Percentiles rank a stretch among this genome's conserved stretches.
Conservation (phyloP, 2,329 filamentous ascomycete species). For the Colletotrichum tofieldiae region DNA sequence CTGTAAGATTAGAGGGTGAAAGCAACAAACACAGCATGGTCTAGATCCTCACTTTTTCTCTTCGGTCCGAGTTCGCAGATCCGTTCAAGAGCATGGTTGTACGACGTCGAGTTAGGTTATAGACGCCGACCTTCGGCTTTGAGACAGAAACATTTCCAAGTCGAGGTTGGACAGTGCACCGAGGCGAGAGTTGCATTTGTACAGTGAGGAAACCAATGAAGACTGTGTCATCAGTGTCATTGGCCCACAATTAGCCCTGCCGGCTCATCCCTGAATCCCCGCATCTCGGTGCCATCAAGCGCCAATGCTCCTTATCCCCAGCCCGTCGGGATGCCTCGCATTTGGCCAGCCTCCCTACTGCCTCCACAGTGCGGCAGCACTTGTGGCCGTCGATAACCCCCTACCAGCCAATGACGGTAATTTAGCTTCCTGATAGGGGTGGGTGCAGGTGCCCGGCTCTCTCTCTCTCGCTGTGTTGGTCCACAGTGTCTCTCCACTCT, state of each 20-base stretch:
- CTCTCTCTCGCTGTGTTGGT: neutral
- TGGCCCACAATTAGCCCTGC: neutral
- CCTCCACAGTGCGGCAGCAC: slow-evolving; percentile 40
- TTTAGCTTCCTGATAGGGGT: slow-evolving; percentile 38
- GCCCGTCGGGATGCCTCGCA: neutral
- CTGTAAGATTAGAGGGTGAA: neutral
- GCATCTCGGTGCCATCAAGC: slow-evolving; percentile 13
- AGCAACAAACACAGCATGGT: neutral
- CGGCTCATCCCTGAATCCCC: slow-evolving; percentile 19
- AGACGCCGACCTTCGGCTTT: neutral
- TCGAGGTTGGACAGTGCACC: neutral
- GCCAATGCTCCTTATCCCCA: slow-evolving; percentile 5
- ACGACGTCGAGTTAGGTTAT: neutral
- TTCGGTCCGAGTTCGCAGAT: neutral
- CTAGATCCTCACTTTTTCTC: slow-evolving; percentile 2
- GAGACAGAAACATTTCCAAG: neutral
- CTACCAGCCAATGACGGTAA: slow-evolving; percentile 29
- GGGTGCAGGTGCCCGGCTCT: slow-evolving; percentile 12
- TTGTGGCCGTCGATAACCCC: slow-evolving; percentile 12
- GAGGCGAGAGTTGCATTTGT: neutral
- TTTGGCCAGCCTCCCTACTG: neutral
- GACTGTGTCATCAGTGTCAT: slow-evolving; percentile 3
- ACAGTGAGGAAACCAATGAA: neutral
- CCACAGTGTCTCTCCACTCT: slow-evolving; percentile 21
- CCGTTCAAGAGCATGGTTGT: slow-evolving; percentile 2